Conservation (phyloP, 2,329 filamentous ascomycete genomes). For the Cryphonectria carpinicola region DNA sequence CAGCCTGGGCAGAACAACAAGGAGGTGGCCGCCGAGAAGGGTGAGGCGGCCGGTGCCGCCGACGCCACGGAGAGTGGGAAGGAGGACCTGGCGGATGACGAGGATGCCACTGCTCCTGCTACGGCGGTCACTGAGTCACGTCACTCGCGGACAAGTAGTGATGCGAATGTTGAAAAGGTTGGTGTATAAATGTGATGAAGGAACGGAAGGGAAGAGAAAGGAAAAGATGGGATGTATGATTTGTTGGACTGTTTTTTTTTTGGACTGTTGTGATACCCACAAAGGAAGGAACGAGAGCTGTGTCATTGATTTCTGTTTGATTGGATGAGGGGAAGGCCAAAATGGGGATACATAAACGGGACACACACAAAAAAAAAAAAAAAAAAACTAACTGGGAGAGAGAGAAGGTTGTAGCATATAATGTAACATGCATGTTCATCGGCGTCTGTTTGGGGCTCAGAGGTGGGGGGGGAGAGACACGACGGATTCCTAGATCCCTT, state of each 20-base stretch:
- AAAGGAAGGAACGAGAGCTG: neutral
- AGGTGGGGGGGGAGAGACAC: too few relatives aligned
- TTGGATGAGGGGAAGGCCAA: neutral
- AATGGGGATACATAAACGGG: neutral
- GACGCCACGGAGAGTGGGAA: neutral
- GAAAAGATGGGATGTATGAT: neutral
- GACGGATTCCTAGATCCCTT: neutral
- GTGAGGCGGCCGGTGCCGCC: neutral
- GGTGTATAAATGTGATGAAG: neutral
- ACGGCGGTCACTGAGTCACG: neutral
- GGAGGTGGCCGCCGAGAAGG: slow-evolving; percentile 24
- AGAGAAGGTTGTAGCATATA: neutral
- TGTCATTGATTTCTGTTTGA: neutral
- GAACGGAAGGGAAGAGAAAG: neutral
- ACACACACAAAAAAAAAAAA: neutral
- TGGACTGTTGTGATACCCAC: neutral
- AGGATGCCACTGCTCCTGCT: neutral
- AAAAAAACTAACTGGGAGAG: neutral
- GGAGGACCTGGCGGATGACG: neutral
- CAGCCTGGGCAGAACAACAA: slow-evolving; percentile 25
- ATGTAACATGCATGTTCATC: neutral
- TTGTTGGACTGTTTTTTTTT: neutral
- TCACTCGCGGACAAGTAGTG: neutral
- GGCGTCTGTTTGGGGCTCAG: neutral
- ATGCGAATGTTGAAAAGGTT: neutral